Percentiles rank a stretch among this genome's conserved stretches.
phyloP scores from a whole-genome alignment of 257 asterid species.

The Galeopsis tetrahit region DNA sequence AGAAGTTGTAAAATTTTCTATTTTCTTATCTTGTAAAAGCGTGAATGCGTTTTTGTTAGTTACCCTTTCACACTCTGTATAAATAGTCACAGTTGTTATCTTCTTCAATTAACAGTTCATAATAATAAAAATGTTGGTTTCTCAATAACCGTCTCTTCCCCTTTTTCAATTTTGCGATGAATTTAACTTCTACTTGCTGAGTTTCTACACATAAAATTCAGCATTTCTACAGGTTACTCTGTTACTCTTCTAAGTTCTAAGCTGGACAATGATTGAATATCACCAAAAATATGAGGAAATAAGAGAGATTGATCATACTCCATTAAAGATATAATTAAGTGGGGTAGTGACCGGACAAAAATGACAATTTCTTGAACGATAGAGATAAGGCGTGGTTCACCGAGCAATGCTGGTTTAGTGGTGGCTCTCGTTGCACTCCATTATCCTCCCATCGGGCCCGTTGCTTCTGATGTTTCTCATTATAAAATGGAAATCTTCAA shows the following conservation, averaged over 20 bases:
- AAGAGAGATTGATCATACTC: slow-evolving; percentile 67
- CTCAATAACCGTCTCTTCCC: too few species aligned
- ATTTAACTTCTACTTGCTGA: too few species aligned
- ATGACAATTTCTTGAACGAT: slow-evolving; percentile 44
- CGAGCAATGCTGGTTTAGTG: slow-evolving; percentile 61
- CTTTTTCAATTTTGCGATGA: too few species aligned
- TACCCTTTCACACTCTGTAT: too few species aligned
- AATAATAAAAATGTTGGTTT: too few species aligned
- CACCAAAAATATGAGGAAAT: slow-evolving; percentile 55
- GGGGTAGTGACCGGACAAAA: slow-evolving; percentile 64
- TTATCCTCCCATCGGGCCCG: background rate
- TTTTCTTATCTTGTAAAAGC: too few species aligned
- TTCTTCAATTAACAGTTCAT: too few species aligned
- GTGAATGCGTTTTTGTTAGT: too few species aligned
- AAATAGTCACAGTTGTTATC: too few species aligned
- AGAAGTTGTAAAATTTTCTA: too few species aligned
- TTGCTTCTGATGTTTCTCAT: slow-evolving; percentile 26
- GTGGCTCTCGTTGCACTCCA: slow-evolving; percentile 61
- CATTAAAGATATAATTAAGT: slow-evolving; percentile 56
- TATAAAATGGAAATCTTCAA: slow-evolving; percentile 52
- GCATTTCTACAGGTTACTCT: slow-evolving; percentile 59
- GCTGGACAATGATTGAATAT: slow-evolving; percentile 71
- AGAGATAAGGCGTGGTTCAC: slow-evolving; percentile 50
- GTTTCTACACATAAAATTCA: slow-evolving; percentile 60
- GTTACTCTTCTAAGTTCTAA: slow-evolving; percentile 56